Base-by-base conservation (phyloP, 352 stramenopile genomes). In the Phytopythium chamaehyphon region DNA sequence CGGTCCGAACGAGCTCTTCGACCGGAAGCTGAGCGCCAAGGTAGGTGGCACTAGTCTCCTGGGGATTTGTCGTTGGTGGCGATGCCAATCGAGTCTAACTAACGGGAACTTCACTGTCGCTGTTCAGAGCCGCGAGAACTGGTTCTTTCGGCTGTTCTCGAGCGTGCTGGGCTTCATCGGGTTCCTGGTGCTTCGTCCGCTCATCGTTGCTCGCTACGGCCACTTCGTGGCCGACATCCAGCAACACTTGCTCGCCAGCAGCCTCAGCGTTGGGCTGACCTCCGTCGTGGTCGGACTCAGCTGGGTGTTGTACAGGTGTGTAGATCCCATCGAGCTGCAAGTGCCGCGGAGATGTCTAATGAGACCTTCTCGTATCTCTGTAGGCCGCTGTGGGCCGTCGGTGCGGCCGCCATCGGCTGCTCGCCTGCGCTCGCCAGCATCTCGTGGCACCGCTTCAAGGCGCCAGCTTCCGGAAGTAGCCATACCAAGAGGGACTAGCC, bases 71-170 rank as follows among this genome's bases (percentile, higher is more conserved):
- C 40, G 43, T 15, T 44, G n/a, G n/a, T n/a, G n/a, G n/a, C n/a
- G n/a, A n/a, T n/a, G n/a, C n/a, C n/a, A n/a, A n/a, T n/a, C n/a
- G n/a, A n/a, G n/a, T n/a, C n/a, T n/a, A n/a, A n/a, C n/a, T n/a
- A n/a, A n/a, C n/a, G n/a, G n/a, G n/a, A n/a, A n/a, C n/a, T n/a
- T n/a, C n/a, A n/a, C n/a, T 49, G 1, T 14, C 4, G 11, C 9
- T 51, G 16, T n/a, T 1, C 33, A 90, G 80, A 62, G 77, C 43
- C 65, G 66, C 18, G 68, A 88, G 54, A 91, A 83, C 31, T 57
- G 76, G 18, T 91, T 91, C 51, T 77, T 66, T 39, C 65, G 80
- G 5, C 42, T 91, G 16, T 88, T 91, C 35, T 56, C 77, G 7
- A 65, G 58, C 26, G 76, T 87, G 38, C 26, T 89, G 16, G 75